Percentiles rank a stretch among this genome's conserved stretches.
These are phyloP conservation scores for Nicotiana benthamiana DNA, from an alignment of 257 asterid species.

Conservation along the genomic window DNA sequence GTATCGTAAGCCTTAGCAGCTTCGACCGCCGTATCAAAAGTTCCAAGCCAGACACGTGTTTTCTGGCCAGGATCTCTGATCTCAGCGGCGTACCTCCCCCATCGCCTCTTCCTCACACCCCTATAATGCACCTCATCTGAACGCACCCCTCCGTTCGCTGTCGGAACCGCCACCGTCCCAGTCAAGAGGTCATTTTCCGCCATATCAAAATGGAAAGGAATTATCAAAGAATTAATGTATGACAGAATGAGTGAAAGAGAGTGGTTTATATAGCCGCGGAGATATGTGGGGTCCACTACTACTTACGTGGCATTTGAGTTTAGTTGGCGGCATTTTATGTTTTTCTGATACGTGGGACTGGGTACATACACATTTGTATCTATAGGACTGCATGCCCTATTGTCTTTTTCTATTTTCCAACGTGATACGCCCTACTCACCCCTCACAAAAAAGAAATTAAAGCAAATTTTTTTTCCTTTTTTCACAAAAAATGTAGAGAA, in stretches of 20 bases:
- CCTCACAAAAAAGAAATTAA: background rate
- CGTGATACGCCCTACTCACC: background rate
- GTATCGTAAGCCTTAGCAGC: conserved; percentile 8
- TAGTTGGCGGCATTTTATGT: background rate
- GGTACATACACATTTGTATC: background rate
- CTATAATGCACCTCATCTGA: background rate
- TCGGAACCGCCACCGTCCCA: background rate
- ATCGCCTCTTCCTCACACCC: conserved; percentile 7
- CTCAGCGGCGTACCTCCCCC: background rate
- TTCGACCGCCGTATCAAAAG: background rate
- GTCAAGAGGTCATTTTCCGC: background rate
- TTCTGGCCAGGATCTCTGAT: conserved; percentile 9
- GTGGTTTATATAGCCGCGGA: background rate
- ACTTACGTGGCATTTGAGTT: background rate
- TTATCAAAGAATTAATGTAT: background rate
- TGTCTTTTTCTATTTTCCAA: background rate
- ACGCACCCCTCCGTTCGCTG: background rate
- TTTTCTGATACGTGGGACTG: background rate
- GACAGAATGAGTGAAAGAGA: background rate
- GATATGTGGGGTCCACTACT: background rate
- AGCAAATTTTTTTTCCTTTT: background rate
- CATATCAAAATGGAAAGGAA: background rate
- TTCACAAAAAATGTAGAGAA: too few species aligned
- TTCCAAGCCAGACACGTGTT: conserved; percentile 4
- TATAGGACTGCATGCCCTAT: background rate